Base-by-base conservation (phyloP, 495 filamentous ascomycete genomes). In the Aspergillus olivimuriae region DNA sequence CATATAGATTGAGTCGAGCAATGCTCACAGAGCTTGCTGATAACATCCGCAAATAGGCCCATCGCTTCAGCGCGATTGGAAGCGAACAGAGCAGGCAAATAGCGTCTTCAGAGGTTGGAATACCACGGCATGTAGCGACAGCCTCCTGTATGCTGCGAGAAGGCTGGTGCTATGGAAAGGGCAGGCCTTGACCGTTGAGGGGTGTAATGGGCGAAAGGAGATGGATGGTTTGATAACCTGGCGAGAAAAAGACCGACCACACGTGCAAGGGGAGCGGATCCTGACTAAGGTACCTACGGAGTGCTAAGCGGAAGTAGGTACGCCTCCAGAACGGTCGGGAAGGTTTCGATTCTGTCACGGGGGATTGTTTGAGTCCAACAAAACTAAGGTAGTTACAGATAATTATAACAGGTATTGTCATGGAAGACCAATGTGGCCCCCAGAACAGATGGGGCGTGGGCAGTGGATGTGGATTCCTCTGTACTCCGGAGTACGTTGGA, bases 1-100 rank as follows among this genome's bases (percentile, higher is more conserved):
- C 55, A 61, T 37, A 59, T 43, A 28, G 67, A 67, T 47, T 58
- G 56, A 21, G 48, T 44, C 17, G 67, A 68, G 66, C 65, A 70
- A 31, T 53, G 58, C 56, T 70, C 61, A 43, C 60, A 67, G 36
- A 70, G 52, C 19, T 36, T 52, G 46, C 60, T 56, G 39, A 72
- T 52, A 37, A 69, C 53, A 43, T 50, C 53, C 4, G 62, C 48
- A 34, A 70, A 60, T 34, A 70, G 50, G 45, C 67, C 67, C 67
- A 70, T 70, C 46, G 40, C 42, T 47, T 46, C 36, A n/a, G n/a
- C n/a, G n/a, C n/a, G n/a, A n/a, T n/a, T n/a, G n/a, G n/a, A n/a
- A n/a, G n/a, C n/a, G n/a, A n/a, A n/a, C n/a, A n/a, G n/a, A n/a
- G n/a, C n/a, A n/a, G n/a, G n/a, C n/a, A n/a, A n/a, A n/a, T n/a